These are phyloP conservation scores for Gossypioides kirkii DNA, from an alignment of 345 rosid genomes.

Conservation along the genomic window DNA sequence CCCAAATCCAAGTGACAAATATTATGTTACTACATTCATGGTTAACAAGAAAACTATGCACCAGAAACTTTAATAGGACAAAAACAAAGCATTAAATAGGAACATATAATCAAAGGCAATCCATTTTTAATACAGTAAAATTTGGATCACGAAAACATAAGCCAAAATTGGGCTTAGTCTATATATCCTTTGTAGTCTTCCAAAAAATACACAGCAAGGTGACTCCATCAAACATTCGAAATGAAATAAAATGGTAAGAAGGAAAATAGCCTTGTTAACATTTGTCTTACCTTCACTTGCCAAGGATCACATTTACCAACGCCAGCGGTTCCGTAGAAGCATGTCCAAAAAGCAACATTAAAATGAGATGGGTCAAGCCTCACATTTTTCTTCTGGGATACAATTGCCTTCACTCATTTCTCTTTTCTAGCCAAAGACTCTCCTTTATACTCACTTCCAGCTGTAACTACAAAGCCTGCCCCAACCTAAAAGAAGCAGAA, in stretches of 20 bases:
- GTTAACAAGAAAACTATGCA: background rate
- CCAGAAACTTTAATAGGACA: background rate
- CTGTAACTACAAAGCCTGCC: conserved; percentile 66
- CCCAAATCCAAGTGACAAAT: background rate
- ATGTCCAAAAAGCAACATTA: background rate
- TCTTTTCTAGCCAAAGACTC: conserved; percentile 80
- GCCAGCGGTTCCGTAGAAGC: conserved; percentile 6
- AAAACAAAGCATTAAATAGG: background rate
- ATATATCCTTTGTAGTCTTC: background rate
- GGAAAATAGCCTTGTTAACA: background rate
- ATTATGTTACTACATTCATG: background rate
- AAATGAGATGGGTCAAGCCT: background rate
- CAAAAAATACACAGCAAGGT: background rate
- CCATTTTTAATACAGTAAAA: background rate
- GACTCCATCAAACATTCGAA: background rate
- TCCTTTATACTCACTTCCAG: conserved; percentile 71
- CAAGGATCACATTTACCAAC: background rate
- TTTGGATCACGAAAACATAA: background rate
- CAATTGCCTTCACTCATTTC: conserved; percentile 23
- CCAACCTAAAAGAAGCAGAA: conserved; percentile 52
- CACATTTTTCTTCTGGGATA: background rate
- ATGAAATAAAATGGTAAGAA: background rate
- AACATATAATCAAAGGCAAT: background rate
- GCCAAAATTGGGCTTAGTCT: conserved; percentile 3
- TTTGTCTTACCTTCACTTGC: conserved; percentile 12